These are phyloP conservation scores for Backusella mclennaniae DNA, from an alignment of 192 early-diverging fungal genomes.

Conservation along the genomic window DNA sequence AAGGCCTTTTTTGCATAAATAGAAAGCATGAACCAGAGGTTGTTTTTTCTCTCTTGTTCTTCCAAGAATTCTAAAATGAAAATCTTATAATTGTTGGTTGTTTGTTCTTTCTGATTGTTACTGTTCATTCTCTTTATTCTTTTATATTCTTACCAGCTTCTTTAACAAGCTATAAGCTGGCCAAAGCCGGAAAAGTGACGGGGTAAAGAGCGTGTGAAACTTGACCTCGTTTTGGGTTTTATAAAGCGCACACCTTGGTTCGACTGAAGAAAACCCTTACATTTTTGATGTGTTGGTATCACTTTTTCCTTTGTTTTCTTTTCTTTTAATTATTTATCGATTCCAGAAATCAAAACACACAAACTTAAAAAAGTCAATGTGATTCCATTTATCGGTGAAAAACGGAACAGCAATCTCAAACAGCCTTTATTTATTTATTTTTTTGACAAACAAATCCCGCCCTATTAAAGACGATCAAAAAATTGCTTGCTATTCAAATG, in stretches of 20 bases:
- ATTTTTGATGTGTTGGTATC: background rate
- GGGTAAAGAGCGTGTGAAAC: background rate
- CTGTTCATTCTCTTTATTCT: background rate
- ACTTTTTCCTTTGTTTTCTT: background rate
- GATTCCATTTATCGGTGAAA: background rate
- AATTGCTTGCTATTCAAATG: background rate
- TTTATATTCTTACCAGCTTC: background rate
- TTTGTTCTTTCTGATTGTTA: background rate
- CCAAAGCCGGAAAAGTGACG: background rate
- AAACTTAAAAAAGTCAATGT: background rate
- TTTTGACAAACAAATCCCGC: background rate
- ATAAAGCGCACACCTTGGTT: background rate
- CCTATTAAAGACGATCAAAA: background rate
- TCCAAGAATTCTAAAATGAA: conserved; percentile 2
- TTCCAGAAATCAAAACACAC: background rate
- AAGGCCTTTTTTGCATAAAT: background rate
- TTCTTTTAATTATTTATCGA: background rate
- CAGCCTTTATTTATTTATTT: background rate
- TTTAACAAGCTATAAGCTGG: background rate
- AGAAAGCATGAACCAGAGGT: background rate
- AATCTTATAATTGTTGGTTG: background rate
- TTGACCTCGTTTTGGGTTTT: background rate
- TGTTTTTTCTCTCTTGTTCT: background rate
- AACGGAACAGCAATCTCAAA: background rate
- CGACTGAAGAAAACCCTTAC: background rate